Conservation (phyloP, 2,329 filamentous ascomycete genomes). For the Massarina eburnea region DNA sequence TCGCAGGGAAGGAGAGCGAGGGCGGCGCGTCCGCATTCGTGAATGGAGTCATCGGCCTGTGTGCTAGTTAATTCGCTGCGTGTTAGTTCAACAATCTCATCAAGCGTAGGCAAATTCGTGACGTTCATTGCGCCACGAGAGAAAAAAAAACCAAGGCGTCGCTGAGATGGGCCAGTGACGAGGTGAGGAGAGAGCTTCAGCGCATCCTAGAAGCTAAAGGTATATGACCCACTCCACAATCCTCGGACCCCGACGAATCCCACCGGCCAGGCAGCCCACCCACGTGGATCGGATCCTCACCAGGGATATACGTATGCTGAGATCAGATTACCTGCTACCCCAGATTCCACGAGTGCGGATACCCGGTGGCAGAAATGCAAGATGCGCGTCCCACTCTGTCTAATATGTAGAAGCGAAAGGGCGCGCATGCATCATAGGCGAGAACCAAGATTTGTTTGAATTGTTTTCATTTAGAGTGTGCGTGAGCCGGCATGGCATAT, state of each 20-base stretch:
- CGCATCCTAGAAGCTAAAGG: background rate
- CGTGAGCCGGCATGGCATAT: slow-evolving; percentile 13
- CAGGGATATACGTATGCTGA: background rate
- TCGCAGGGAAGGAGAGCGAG: slow-evolving; percentile 39
- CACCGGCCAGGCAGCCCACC: background rate
- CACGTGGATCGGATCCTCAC: background rate
- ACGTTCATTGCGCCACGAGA: background rate
- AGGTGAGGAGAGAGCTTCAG: background rate
- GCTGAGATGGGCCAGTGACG: background rate
- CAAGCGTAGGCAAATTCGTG: slow-evolving; percentile 14
- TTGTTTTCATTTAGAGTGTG: slow-evolving; percentile 3
- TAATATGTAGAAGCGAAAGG: background rate
- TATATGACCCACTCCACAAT: background rate
- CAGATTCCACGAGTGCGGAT: background rate
- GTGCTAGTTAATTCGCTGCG: slow-evolving; percentile 19
- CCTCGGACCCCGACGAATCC: background rate
- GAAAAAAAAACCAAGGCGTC: no score
- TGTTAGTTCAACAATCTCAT: slow-evolving; percentile 28
- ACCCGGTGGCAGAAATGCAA: background rate
- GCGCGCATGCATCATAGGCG: background rate
- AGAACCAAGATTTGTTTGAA: background rate
- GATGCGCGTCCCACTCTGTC: background rate
- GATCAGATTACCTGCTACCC: background rate
- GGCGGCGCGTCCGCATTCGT: slow-evolving; percentile 45
- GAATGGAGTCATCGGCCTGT: slow-evolving; percentile 31